Evolutionary conservation across 805 yeast species (phyloP), one percentile per base, ranked within the genome.

Genomic region (Candida manassasensis): DNA sequence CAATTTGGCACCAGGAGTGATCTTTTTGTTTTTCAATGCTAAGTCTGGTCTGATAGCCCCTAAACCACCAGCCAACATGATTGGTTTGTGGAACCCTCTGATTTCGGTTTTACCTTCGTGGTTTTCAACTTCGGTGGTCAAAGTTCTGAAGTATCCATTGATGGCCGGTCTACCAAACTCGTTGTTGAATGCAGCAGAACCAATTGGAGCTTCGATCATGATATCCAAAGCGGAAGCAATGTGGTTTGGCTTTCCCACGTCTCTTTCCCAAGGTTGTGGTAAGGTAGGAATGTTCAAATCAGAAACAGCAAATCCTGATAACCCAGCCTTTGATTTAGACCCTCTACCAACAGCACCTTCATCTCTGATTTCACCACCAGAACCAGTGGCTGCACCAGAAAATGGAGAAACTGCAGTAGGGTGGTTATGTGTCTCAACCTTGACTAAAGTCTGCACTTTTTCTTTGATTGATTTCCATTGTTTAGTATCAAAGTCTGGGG

Each of bases 341-440:
- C 99, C 99, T 60, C 97, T 79, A 44, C 99, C 99, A 17, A 93
- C 96, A 19, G 99, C 98, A 67, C 97, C 98, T 68, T 93, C 99
- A 63, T 93, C 99, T 73, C 99, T 85, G 53, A 93, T 93, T 66
- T 93, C 99, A 69, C 99, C 99, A 60, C 99, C 99, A 8, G 97
- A 89, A 44, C 99, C 99, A 10, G 99, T 93, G 28, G 99, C 95
- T 21, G 99, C 99, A 61, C 99, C 99, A 3, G 98, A 89, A 65
- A 87, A 93, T 27, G 99, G 99, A 16, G 97, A 90, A 4, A 93
- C 97, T 1, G 98, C 98, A 17, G 99, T 93, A 37, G 99, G 99
- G 61, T 93, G 99, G 67, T 93, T 93, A 62, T 93, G 99, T 17
- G 99, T 93, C 66, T 93, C 99, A 35, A 93, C 98, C 61, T 93